Base-by-base conservation (phyloP, 2,329 filamentous ascomycete genomes). In the Xylariaceae sp. region DNA sequence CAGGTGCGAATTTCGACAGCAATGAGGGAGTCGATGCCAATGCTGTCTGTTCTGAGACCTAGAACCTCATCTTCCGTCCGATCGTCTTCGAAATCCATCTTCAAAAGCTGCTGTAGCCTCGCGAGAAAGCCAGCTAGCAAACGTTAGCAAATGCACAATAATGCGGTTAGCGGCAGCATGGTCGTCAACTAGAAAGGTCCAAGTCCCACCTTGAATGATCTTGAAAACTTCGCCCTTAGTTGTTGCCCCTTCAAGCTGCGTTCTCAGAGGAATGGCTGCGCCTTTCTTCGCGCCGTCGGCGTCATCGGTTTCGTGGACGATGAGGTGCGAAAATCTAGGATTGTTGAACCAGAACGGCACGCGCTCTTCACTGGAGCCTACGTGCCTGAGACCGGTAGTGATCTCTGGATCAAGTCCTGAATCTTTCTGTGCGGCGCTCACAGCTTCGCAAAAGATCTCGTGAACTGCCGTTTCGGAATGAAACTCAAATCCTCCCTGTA, bases 1-100 rank as follows among this genome's bases (percentile, higher is more conserved):
- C 54, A 58, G 4, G 48, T 31, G 5, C 54, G 54, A 14, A 58
- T 48, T 19, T 58, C 45, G 10, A 49, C 45, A 0, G 54, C 56
- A 19, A 52, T 15, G 2, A 58, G 47, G 1, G 56, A 58, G 38
- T 58, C 56, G 14, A 57, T 36, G 7, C 22, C 22, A 27, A 27
- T 27, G 22, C 22, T 27, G 22, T 27, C 22, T 27, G 22, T 27
- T 7, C 7, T 27, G 7, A 27, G 22, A 4, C 22, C 22, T 7
- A 27, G 22, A 27, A 27, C 22, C 4, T 27, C 22, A 27, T 27
- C 22, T 27, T 27, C 22, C 22, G 22, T 27, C 22, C 22, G n/a
- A n/a, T n/a, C n/a, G 22, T 27, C 22, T 27, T 27, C 39, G 39
- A 42, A 42, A 6, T 42, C 39, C 12, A 42, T 42, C 39, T 19